Percentiles rank a stretch among this genome's conserved stretches.
Evolutionary conservation across 2,329 filamentous ascomycete species (phyloP).

Genomic region (Fusarium palustre): DNA sequence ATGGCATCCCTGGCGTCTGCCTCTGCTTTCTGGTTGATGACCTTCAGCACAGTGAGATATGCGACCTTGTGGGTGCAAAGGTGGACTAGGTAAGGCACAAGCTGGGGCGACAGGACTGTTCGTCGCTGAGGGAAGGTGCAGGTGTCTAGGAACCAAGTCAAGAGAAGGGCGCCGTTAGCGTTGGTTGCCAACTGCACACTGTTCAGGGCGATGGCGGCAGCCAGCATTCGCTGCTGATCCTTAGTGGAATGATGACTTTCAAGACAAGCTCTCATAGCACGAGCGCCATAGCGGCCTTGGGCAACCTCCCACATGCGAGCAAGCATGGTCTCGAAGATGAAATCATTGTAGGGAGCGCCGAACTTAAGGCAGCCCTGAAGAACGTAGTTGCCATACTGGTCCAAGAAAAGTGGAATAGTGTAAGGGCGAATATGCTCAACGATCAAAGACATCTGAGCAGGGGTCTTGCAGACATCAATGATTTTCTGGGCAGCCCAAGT

Average conservation of each 20-base stretch:
- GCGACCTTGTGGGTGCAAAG: constrained; percentile 99
- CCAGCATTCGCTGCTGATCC: constrained; percentile 94
- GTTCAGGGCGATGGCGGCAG: constrained; percentile 93
- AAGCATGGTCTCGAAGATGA: constrained; percentile 98
- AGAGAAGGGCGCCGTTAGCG: constrained; percentile 89
- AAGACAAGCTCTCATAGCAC: constrained; percentile 95
- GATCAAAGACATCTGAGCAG: constrained; percentile 84
- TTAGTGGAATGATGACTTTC: constrained; percentile 96
- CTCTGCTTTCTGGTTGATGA: constrained; percentile 98
- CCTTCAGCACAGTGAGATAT: constrained; percentile 95
- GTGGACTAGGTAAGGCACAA: constrained; percentile 93
- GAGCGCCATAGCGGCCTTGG: constrained; percentile 92
- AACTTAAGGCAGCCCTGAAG: constrained; percentile 97
- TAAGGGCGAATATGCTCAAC: constrained; percentile 87
- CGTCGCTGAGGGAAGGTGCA: constrained; percentile 94
- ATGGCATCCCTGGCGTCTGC: constrained; percentile 91
- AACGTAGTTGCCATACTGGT: constrained; percentile 99
- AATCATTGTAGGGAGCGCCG: constrained; percentile 87
- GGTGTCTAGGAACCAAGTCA: constrained; percentile 98
- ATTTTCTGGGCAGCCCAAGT: constrained; percentile 99
- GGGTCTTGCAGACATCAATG: constrained; percentile 92
- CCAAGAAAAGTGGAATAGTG: constrained; percentile 90
- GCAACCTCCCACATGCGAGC: constrained; percentile 92
- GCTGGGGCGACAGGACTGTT: constrained; percentile 88
- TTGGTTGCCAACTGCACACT: constrained; percentile 97